Evolutionary conservation across 78 protist species (phyloP).

Genomic region (Dictyostelium brefeldianum): DNA sequence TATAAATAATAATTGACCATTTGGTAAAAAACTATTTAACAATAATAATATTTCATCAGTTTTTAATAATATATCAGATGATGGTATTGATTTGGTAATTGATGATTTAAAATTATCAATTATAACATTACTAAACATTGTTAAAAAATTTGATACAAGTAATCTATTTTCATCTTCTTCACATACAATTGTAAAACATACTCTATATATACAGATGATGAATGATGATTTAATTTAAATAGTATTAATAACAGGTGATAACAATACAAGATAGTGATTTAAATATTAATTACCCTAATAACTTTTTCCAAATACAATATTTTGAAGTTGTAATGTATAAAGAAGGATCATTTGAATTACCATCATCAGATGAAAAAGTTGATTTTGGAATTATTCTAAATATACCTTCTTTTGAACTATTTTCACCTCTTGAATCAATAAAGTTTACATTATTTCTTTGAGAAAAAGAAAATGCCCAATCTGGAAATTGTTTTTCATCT

Average conservation of each 20-base stretch:
- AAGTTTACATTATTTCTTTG: not conserved
- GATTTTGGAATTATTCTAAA: slow-evolving; percentile 47
- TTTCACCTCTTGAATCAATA: slow-evolving; percentile 8
- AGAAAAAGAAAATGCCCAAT: slow-evolving; percentile 42
- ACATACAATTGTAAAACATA: slow-evolving; percentile 60
- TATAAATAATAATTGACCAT: slow-evolving; percentile 60
- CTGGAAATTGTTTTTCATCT: slow-evolving; percentile 52
- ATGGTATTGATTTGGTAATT: not conserved
- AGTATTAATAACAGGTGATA: no score
- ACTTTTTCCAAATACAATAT: slow-evolving; percentile 64
- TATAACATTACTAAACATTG: slow-evolving; percentile 18
- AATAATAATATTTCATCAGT: slow-evolving; percentile 52
- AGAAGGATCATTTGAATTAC: slow-evolving; percentile 9
- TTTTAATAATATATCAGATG: slow-evolving; percentile 41
- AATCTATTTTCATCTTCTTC: slow-evolving; percentile 73
- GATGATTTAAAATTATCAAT: slow-evolving; percentile 48
- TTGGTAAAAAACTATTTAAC: slow-evolving; percentile 51
- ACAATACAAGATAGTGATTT: not conserved
- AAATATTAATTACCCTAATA: slow-evolving; percentile 44
- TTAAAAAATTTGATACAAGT: slow-evolving; percentile 34
- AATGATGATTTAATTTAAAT: no score
- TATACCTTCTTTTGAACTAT: slow-evolving; percentile 61
- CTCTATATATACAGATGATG: slow-evolving; percentile 25
- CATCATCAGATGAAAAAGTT: slow-evolving; percentile 8
- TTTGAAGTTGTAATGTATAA: slow-evolving; percentile 10